Evolutionary conservation across 2,329 filamentous ascomycete genomes (phyloP).

Genomic region (Ophiocordyceps camponoti-floridani): DNA sequence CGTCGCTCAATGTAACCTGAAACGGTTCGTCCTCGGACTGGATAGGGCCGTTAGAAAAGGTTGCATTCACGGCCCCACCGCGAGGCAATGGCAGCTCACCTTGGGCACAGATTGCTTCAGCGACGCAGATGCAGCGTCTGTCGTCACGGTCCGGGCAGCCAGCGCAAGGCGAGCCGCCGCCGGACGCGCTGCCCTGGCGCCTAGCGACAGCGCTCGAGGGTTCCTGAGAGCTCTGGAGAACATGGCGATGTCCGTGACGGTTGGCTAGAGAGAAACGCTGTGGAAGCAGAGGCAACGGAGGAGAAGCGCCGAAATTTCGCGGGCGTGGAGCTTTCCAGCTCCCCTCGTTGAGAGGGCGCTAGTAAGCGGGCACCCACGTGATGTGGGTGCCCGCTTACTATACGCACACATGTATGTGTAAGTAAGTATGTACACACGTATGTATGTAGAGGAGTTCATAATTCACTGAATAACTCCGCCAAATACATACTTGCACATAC

Average conservation of each 20-base stretch:
- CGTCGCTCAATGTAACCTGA: conserved; percentile 80
- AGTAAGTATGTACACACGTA: too few relatives aligned
- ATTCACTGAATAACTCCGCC: too few relatives aligned
- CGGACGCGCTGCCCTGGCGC: conserved; percentile 20
- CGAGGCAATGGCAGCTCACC: conserved; percentile 13
- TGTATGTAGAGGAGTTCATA: not conserved
- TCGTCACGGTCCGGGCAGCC: conserved; percentile 67
- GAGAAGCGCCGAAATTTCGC: conserved; percentile 24
- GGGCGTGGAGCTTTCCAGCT: conserved; percentile 23
- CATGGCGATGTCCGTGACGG: conserved; percentile 26
- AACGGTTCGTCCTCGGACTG: conserved; percentile 91
- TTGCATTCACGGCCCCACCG: not conserved
- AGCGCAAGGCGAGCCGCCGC: conserved; percentile 21
- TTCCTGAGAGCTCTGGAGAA: conserved; percentile 52
- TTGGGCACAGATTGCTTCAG: conserved; percentile 54
- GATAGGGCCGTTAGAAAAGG: conserved; percentile 5
- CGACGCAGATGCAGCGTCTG: conserved; percentile 82
- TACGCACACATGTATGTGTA: too few relatives aligned
- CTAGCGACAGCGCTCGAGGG: conserved; percentile 40
- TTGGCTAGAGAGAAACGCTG: conserved; percentile 6
- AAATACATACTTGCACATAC: too few relatives aligned
- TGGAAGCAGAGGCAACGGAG: conserved; percentile 7
- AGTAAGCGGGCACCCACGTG: conserved; percentile 10
- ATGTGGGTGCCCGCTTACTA: too few relatives aligned
- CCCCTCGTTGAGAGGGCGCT: conserved; percentile 14